A percentile compares a stretch with the other conserved stretches of the same genome.
Conservation (phyloP, 495 filamentous ascomycete genomes). For the Oleoguttula mirabilis region DNA sequence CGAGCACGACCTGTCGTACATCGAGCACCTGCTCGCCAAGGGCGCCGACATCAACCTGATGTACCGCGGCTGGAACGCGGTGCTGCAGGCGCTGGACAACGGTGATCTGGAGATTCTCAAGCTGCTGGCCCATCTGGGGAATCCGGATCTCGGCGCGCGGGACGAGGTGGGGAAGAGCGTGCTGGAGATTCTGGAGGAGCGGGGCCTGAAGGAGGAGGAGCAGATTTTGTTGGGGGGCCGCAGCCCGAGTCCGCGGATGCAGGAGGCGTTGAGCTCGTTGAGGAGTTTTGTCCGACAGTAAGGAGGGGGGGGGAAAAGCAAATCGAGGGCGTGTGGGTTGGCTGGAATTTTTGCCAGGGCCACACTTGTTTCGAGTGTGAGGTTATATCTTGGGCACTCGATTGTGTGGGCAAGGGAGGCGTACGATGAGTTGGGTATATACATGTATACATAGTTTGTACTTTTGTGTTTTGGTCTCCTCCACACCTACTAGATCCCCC, state of each 20-base stretch:
- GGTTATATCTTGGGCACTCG: no score
- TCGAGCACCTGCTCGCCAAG: slow-evolving; percentile 37
- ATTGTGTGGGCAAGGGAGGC: no score
- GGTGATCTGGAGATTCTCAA: slow-evolving; percentile 29
- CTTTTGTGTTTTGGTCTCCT: no score
- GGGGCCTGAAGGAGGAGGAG: slow-evolving; percentile 16
- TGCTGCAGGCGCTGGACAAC: slow-evolving; percentile 25
- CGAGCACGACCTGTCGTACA: slow-evolving; percentile 37
- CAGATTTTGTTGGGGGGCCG: slow-evolving; percentile 5
- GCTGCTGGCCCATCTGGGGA: slow-evolving; percentile 31
- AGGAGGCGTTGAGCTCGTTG: slow-evolving; percentile 9
- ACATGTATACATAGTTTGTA: no score
- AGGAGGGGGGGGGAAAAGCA: background rate
- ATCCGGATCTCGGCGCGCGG: slow-evolving; percentile 11
- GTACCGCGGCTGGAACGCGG: slow-evolving; percentile 43
- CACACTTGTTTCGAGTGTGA: no score
- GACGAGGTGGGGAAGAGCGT: slow-evolving; percentile 15
- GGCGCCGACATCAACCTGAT: slow-evolving; percentile 44
- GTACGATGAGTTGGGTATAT: no score
- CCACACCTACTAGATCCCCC: no score
- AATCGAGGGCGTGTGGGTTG: slow-evolving; percentile 2
- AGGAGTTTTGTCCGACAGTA: slow-evolving; percentile 4
- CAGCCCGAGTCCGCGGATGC: slow-evolving; percentile 8
- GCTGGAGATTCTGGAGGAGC: slow-evolving; percentile 13
- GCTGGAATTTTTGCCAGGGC: no score